phyloP scores from a whole-genome alignment of 2,329 filamentous ascomycete species.

The Pyricularia sp. region DNA sequence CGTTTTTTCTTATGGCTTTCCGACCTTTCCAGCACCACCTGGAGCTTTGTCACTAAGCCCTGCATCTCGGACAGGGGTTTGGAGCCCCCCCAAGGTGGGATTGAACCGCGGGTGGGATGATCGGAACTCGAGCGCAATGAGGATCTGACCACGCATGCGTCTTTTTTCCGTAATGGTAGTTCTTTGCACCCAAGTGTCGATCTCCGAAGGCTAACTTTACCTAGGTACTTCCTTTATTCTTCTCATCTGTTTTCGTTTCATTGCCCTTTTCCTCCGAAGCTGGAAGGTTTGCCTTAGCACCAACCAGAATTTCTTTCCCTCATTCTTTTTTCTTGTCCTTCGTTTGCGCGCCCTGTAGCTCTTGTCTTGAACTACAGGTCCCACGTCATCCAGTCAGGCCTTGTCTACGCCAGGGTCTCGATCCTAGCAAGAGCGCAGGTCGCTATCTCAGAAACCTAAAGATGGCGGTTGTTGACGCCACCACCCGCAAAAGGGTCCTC shows the following conservation, averaged over 20 bases:
- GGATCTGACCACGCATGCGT: neutral
- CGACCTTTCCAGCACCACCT: too few relatives aligned
- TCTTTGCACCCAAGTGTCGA: neutral
- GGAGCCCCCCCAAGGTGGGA: neutral
- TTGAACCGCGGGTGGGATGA: neutral
- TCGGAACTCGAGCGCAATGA: neutral
- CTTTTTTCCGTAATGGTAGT: neutral
- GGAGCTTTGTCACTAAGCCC: neutral
- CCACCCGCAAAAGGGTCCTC: constrained; percentile 65
- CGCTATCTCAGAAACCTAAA: constrained; percentile 10
- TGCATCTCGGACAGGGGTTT: neutral
- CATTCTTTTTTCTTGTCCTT: neutral
- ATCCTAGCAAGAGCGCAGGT: constrained; percentile 4
- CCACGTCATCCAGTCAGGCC: neutral
- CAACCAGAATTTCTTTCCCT: neutral
- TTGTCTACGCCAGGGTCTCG: neutral
- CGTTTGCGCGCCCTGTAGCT: neutral
- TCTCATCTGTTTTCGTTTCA: neutral
- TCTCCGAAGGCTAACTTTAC: too few relatives aligned
- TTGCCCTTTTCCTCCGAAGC: neutral
- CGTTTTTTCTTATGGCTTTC: neutral
- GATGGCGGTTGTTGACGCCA: constrained; percentile 35
- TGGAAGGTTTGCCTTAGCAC: neutral
- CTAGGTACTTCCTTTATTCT: neutral
- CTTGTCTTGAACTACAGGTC: neutral